Base-by-base conservation (phyloP, 2,329 filamentous ascomycete genomes). In the Ceratocystis cacaofunesta region DNA sequence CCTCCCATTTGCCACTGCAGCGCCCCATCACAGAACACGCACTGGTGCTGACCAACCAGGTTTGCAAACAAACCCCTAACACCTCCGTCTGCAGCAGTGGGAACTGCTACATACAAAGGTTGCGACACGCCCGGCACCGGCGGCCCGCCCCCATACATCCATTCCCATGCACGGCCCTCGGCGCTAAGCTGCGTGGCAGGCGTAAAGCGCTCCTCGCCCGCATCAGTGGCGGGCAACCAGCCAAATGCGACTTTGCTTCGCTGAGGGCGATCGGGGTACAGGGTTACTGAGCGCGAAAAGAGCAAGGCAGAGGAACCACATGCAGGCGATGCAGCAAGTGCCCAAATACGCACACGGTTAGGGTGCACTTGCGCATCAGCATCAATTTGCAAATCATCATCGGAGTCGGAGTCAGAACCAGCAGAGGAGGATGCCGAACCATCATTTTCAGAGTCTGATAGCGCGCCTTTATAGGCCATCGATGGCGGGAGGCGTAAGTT, bases 141-240 rank as follows among this genome's bases (percentile, higher is more conserved):
- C 0, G 75, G 73, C 0, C 79, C 80, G n/a, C 74, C 73, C 19
- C 80, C 81, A 69, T 85, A 84, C 78, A 84, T 81, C 77, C 79
- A 82, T 68, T 84, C 79, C 78, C 82, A 84, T 57, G 80, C 74
- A 46, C 74, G 73, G 0, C 77, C 82, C 71, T 85, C 82, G 1
- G 81, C 58, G 41, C 58, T 65, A n/a, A 62, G 30, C 12, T 28
- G 3, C 28, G 17, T 4, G 7, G 17, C 6, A 10, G 25, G 25
- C 36, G 25, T 17, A 4, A 7, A 52, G 25, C 17, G 19, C 19
- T 5, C 32, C 7, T 43, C 32, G 5, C 22, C 28, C 6, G 25
- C 36, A 7, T 8, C 43, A 19, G 36, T 60, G 44, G 17, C 44
- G 17, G 32, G 17, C 8, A 55, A 1, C 28, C 64, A 74, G 3